Evolutionary conservation across 371 early-diverging fungal genomes (phyloP), one percentile per base, ranked within the genome.

Genomic region (Umbelopsis sp.): DNA sequence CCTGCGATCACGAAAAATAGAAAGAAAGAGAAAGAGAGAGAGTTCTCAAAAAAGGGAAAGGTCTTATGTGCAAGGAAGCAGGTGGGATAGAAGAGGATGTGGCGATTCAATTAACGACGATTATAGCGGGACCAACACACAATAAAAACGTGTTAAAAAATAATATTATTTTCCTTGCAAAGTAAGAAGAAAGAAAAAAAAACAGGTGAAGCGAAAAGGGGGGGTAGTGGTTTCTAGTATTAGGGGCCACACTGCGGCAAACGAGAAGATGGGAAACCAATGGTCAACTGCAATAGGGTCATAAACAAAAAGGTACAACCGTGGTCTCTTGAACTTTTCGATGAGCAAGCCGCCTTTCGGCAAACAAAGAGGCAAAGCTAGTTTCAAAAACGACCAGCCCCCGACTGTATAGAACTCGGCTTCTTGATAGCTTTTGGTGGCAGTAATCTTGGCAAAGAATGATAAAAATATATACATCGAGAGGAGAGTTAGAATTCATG

Each of bases 21-120:
- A 32, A n/a, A 50, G 57, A 24, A 65, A 51, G 50, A 65, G 29
- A 70, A 45, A 57, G 68, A 25, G 63, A 44, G 46, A 52, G 10
- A 62, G 18, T 18, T 16, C 45, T 24, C 66, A 63, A 63, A 67
- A 69, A 24, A 50, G 51, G 45, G 29, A 25, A 63, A 53, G 44
- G 22, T 57, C 57, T 57, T 57, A 57, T 57, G 35, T 29, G 10
- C 35, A 16, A 48, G 16, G 48, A 10, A 48, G 48, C 48, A 48
- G 48, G 48, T 48, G 48, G 48, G 16, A 35, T 57, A 16, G 57
- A 57, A 9, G 8, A 57, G 29, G 35, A 57, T 29, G 57, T 37
- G 35, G 57, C 35, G 12, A 35, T 57, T 57, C 37, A 35, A 57
- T 18, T 25, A 18, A 24, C 18, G 35, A 18, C 35, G 35, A 35